A percentile compares a stretch with the other conserved stretches of the same genome.
These are phyloP conservation scores for Xylaria hypoxylon DNA, from an alignment of 2,329 filamentous ascomycete genomes.

Conservation along the genomic window DNA sequence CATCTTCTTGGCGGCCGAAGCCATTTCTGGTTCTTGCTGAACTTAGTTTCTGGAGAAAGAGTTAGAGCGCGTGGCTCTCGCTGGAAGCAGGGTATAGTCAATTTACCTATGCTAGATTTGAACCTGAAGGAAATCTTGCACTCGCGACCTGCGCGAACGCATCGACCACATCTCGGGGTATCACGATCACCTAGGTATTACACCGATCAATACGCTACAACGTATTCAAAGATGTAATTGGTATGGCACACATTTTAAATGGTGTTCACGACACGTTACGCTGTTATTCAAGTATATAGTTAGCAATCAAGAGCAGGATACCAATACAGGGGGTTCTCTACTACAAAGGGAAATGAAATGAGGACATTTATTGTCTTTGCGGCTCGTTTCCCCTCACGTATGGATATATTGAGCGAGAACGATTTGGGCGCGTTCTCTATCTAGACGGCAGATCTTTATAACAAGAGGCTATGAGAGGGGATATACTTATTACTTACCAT, in stretches of 20 bases:
- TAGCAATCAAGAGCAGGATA: constrained; percentile 22
- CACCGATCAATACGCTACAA: constrained; percentile 37
- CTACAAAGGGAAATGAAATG: neutral
- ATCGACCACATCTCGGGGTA: constrained; percentile 50
- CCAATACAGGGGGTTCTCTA: neutral
- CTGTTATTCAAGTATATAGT: constrained; percentile 48
- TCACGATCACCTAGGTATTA: constrained; percentile 55
- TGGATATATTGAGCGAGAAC: constrained; percentile 1
- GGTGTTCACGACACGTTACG: constrained; percentile 61
- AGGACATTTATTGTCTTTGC: neutral
- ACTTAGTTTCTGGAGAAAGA: constrained; percentile 39
- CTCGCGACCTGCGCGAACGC: constrained; percentile 50
- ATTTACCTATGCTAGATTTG: constrained; percentile 50
- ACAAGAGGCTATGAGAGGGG: neutral
- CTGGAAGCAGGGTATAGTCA: constrained; percentile 4
- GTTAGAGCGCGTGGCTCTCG: constrained; percentile 19
- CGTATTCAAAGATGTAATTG: constrained; percentile 6
- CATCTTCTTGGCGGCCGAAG: constrained; percentile 46
- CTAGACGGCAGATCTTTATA: neutral
- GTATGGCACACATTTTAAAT: constrained; percentile 58
- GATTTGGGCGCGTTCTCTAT: neutral
- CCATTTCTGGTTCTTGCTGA: constrained; percentile 50
- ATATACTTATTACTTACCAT: constrained; percentile 47
- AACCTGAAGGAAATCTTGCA: constrained; percentile 52
- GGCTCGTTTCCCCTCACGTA: neutral